Evolutionary conservation across 2,329 filamentous ascomycete species (phyloP), one percentile per base, ranked within the genome.

Genomic region (Apiospora sp.): DNA sequence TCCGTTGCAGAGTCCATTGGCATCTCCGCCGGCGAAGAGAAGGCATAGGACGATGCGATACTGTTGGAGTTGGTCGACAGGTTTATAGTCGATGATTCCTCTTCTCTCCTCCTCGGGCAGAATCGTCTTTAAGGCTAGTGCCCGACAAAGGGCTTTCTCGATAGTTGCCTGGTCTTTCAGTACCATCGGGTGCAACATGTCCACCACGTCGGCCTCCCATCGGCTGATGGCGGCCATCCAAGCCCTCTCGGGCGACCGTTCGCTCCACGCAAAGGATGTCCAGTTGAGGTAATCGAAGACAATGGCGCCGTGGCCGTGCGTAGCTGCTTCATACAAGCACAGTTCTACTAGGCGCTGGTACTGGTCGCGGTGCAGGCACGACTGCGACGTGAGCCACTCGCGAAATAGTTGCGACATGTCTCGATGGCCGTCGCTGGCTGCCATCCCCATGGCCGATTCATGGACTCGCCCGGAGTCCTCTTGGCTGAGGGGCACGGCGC

Each of bases 11-110:
- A 67, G 61, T 14, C 61, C 34, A 27, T 67, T 43, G 19, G 34
- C 34, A 24, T 43, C 61, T 27, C 34, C 48, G 44, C 68, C 68
- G n/a, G 68, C 46, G 22, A 14, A 34, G 51, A 37, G 44, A 49
- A 54, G 68, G 30, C 68, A 14, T 22, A 69, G 27, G 27, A 69
- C 68, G 34, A 51, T 22, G 48, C 46, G 68, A 34, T 69, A 69
- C 68, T 54, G 46, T 14, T 41, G 24, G 12, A 48, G 5, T 14
- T 49, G 22, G 68, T 69, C 46, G 14, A 16, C 19, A 27, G 27
- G 4, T n/a, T 51, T 48, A 13, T 69, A 69, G 24, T 30, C 37
- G 5, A 37, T 10, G n/a, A 30, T 30, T n/a, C 68, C 16, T 2
- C n/a, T 34, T 12, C 44, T 22, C 68, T 69, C 68, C 46, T 54